Conservation (phyloP, 257 asterid species). For the Solanum bulbocastanum region DNA sequence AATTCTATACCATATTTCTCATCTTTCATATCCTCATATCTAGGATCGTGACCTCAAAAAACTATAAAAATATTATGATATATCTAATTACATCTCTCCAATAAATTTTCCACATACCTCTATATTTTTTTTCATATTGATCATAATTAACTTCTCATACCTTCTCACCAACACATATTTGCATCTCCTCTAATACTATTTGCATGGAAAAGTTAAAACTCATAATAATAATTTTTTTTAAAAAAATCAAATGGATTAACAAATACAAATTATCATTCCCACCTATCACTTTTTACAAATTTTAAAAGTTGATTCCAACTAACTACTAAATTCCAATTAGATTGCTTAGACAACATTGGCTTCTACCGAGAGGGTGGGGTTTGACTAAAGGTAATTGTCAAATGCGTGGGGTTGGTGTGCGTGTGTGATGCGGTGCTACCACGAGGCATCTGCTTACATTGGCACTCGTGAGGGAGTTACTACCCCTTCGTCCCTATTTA, state of each 20-base stretch:
- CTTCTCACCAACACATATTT: too few species aligned
- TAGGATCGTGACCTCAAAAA: background rate
- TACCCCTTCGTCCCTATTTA: background rate
- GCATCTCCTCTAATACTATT: too few species aligned
- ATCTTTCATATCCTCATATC: too few species aligned
- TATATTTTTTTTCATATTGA: too few species aligned
- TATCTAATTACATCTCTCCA: too few species aligned
- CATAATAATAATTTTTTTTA: too few species aligned
- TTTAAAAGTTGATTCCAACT: background rate
- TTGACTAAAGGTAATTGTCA: background rate
- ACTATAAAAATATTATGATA: too few species aligned
- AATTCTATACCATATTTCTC: too few species aligned
- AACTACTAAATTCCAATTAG: background rate
- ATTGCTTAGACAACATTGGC: background rate
- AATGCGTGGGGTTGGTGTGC: background rate
- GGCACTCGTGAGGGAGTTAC: background rate
- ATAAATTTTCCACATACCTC: too few species aligned
- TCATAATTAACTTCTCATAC: too few species aligned
- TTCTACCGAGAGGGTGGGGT: background rate
- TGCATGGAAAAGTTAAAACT: too few species aligned
- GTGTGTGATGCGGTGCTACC: background rate
- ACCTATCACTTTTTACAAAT: background rate
- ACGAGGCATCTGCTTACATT: background rate
- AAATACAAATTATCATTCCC: background rate
- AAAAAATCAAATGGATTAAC: background rate